Conservation (phyloP, 768 basidiomycete genomes). For the Auricularia sp. region DNA sequence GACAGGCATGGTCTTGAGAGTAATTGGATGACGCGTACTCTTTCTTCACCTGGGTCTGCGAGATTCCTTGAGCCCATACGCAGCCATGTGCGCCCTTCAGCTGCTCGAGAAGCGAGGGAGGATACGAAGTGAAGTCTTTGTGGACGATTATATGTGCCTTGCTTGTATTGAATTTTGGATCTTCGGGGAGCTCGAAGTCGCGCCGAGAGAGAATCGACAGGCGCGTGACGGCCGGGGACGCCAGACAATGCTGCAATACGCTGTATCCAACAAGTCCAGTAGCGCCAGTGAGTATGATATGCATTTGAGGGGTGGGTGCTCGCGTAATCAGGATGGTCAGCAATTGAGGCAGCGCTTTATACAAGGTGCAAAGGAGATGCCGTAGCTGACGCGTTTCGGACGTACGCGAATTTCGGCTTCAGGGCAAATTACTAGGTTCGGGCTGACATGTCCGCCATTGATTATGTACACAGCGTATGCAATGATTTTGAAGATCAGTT, state of each 20-base stretch:
- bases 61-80: conserved; percentile 28
- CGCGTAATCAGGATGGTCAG: too few relatives aligned
- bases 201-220: conserved; percentile 27
- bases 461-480: too few relatives aligned
- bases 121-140: conserved; percentile 24
- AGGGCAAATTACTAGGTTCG: too few relatives aligned
- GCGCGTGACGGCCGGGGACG: conserved; percentile 18
- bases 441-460: too few relatives aligned
- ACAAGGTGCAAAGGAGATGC: too few relatives aligned
- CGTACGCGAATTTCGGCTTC: too few relatives aligned
- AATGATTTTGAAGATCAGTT: too few relatives aligned
- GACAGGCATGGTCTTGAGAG: background rate
- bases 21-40: conserved; percentile 11
- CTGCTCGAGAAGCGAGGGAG: conserved; percentile 17
- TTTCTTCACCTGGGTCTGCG: conserved; percentile 16
- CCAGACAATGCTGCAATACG: conserved; percentile 24
- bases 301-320: background rate
- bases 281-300: conserved; percentile 14
- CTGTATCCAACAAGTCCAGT: conserved; percentile 25
- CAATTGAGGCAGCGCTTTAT: too few relatives aligned
- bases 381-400: too few relatives aligned
- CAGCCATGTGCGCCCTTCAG: conserved; percentile 26
- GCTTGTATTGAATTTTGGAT: conserved; percentile 10
- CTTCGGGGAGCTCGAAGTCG: conserved; percentile 9
- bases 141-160: conserved; percentile 23